These are phyloP conservation scores for Colletotrichum musicola DNA, from an alignment of 2,329 filamentous ascomycete species.

Conservation along the genomic window DNA sequence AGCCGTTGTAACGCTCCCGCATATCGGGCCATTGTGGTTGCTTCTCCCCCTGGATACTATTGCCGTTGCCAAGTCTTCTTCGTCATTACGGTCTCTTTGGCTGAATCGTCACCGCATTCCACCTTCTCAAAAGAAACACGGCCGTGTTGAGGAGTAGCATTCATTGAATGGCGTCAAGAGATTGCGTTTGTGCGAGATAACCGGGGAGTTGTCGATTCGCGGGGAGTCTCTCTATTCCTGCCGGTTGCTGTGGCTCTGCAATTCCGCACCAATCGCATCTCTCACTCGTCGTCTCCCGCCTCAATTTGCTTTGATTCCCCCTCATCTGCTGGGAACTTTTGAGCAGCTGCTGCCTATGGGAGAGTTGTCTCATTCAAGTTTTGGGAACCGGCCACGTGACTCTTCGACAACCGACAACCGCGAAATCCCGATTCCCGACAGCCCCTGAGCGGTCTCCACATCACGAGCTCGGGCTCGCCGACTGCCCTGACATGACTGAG, in stretches of 20 bases:
- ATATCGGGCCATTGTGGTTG: background rate
- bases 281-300: background rate
- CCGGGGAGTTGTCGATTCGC: background rate
- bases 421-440: too few relatives aligned
- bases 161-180: slow-evolving; percentile 33
- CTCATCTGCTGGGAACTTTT: background rate
- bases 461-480: too few relatives aligned
- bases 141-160: background rate
- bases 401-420: too few relatives aligned
- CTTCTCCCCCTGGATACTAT: too few relatives aligned
- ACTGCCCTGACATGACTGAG: too few relatives aligned
- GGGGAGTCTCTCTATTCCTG: background rate
- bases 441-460: too few relatives aligned
- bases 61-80: slow-evolving; percentile 18
- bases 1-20: slow-evolving; percentile 30
- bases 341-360: too few relatives aligned
- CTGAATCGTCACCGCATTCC: background rate
- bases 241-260: background rate
- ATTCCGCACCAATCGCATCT: slow-evolving; percentile 20
- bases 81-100: slow-evolving; percentile 24
- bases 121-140: slow-evolving; percentile 32
- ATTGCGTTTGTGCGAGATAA: slow-evolving; percentile 34
- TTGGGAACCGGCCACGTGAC: too few relatives aligned
- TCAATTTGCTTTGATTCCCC: background rate
- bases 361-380: too few relatives aligned